Base-by-base conservation (phyloP, 1,139 yeast species). In the Geotrichum histeridarum region DNA sequence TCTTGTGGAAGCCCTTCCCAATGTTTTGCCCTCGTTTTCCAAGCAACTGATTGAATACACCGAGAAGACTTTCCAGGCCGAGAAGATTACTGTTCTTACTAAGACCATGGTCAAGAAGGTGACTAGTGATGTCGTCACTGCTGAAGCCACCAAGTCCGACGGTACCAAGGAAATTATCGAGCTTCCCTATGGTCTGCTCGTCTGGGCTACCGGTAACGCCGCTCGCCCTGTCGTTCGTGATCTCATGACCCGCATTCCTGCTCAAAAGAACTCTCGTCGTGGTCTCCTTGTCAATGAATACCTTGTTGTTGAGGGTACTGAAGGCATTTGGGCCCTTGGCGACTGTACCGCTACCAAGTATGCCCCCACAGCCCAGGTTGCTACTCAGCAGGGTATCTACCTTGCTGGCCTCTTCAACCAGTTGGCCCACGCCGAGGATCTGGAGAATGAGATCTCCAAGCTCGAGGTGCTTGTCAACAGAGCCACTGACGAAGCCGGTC, bases 121-220 rank as follows among this genome's bases (percentile, higher is more conserved):
- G 54, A 83, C 83, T 63, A 81, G 78, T 62, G 80, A 80, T 65
- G 72, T 75, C 50, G 84, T 89, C 61, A 75, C 78, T 61, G 95
- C 95, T 53, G 84, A 80, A 66, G 82, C 79, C 60, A 88, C 90
- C 67, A 74, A 77, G 54, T 78, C 81, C 38, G 87, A 84, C 59
- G 93, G 91, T 14, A 62, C 78, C 42, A 75, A 80, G 62, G 77
- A 79, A 63, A 72, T 75, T 54, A 73, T 79, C 49, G 84, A 81
- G 62, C 76, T 90, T 65, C 96, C 96, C 54, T 91, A 90, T 70
- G 97, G 98, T 67, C 76, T 88, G 67, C 79, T 91, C 64, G 93
- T 91, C 61, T 91, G 98, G 98, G 97, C 97, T 57, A 91, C 96
- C 52, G 98, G 98, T 74, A 90, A 89, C 71, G 93, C 94, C 59